Percentiles rank a stretch among this genome's conserved stretches.
These are phyloP conservation scores for Copromyces sp. DNA, from an alignment of 495 filamentous ascomycete species.

Conservation along the genomic window DNA sequence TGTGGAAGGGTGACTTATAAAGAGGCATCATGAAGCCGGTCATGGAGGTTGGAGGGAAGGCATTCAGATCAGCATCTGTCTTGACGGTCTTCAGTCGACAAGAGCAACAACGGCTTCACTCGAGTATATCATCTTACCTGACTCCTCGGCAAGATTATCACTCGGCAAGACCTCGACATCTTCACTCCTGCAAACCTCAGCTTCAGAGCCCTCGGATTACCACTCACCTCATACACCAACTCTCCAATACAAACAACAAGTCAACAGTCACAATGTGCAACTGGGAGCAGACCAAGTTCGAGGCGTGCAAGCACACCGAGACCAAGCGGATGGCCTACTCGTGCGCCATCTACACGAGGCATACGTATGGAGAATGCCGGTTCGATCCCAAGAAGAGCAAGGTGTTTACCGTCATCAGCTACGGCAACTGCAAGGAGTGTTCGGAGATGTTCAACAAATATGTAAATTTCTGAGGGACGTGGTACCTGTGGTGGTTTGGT, in stretches of 20 bases:
- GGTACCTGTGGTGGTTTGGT: not conserved
- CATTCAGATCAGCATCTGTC: not conserved
- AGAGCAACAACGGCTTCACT: not conserved
- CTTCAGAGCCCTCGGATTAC: not conserved
- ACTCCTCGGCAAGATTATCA: not conserved
- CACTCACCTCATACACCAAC: not conserved
- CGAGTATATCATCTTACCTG: not conserved
- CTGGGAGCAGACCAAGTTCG: slow-evolving; percentile 11
- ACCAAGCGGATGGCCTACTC: slow-evolving; percentile 10
- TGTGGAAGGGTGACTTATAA: not conserved
- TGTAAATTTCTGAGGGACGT: not conserved
- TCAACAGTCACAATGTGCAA: slow-evolving; percentile 7
- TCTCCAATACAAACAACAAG: not conserved
- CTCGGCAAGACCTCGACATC: not conserved
- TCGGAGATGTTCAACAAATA: not conserved
- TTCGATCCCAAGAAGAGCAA: slow-evolving; percentile 6
- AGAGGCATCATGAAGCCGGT: not conserved
- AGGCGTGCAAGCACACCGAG: slow-evolving; percentile 7
- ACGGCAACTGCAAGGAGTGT: slow-evolving; percentile 9
- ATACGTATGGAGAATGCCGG: slow-evolving; percentile 10
- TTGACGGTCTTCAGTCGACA: not conserved
- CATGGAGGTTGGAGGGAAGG: not conserved
- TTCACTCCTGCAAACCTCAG: not conserved
- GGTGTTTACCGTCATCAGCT: slow-evolving; percentile 9
- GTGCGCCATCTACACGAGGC: slow-evolving; percentile 12